Evolutionary conservation across 305 asterid genomes (phyloP), one percentile per base, ranked within the genome.

Genomic region (Plantago lanceolata): DNA sequence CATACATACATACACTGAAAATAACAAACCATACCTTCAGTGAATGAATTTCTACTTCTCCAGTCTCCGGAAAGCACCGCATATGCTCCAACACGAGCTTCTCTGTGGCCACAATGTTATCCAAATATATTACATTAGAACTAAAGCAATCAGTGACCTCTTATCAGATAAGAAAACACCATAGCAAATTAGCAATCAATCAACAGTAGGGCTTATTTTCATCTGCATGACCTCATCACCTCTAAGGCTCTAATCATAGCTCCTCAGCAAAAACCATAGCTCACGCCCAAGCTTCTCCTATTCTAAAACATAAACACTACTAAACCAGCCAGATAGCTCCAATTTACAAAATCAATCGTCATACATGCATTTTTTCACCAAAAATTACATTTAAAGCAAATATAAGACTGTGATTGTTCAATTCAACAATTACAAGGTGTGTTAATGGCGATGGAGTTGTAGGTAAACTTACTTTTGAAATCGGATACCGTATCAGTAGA

Each of bases 1-100:
- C 18, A n/a, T 5, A 1, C 3, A 24, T 49, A 18, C 28, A 8
- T 56, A 40, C 55, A 53, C 52, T 31, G 40, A 15, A 63, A 57
- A 11, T 15, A 65, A 54, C 15, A 33, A 66, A 11, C 48, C 59
- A 51, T 70, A 90, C 97, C 96, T 85, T 81, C 69, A 87, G 48
- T 37, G 84, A 68, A 19, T 54, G 75, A 61, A 87, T 70, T 53
- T 56, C 54, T 72, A 87, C 59, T 73, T 73, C 84, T 56, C 87
- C 83, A 20, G 70, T 43, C 17, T 71, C 33, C 3, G 94, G 92
- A 72, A 82, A 84, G 67, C 77, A 70, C 57, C 52, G 67, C 49
- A 61, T 43, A 71, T 90, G 96, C 63, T 82, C 89, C 20, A 59
- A 5, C 54, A 56, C 61, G 24, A 85, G 47, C 77, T 77, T 82